Base-by-base conservation (phyloP, 2,329 filamentous ascomycete species). In the Epichloe typhina region DNA sequence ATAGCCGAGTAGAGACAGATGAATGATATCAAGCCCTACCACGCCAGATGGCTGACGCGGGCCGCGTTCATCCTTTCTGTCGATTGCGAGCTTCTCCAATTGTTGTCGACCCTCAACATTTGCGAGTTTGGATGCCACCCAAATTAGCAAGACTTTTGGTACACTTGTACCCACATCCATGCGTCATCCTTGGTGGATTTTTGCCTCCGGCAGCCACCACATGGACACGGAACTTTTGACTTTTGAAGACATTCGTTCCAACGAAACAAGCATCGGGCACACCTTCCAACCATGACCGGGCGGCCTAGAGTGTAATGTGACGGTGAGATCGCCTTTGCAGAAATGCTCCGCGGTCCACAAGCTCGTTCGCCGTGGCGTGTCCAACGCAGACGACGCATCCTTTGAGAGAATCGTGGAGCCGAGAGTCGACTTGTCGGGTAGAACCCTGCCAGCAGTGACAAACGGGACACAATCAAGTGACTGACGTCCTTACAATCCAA, bases 241-340 rank as follows among this genome's bases (percentile, higher is more conserved):
- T 26, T 38, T 39, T 51, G 40, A 23, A 35, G 12, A 36, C 5
- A 21, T 21, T 39, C 3, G 33, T 21, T 35, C 8, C 11, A 37
- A 21, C 15, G n/a, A n/a, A 33, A 26, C 40, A 6, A 43, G 31
- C 11, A 43, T 11, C 12, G n/a, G n/a, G 12, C 37, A 41, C 26
- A 9, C 26, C 26, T 26, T 8, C 26, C 26, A 8, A 8, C 7
- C 26, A 26, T 26, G 26, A 26, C 47, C n/a, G 26, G 23, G 21
- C 12, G 26, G n/a, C 19, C 12, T 31, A 5, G 8, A 38, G 26
- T 39, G 46, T 21, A 19, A 38, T 33, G 44, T 41, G 31, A 50
- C 41, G 15, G 36, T 33, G 41, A 8, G 37, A 52, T 52, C 43
- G 52, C 46, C 46, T 46, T 52, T 53, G 50, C 54, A 56, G 53